A percentile compares a stretch with the other conserved stretches of the same genome.
These are phyloP conservation scores for Larix kaempferi DNA, from an alignment of 75 land plant genomes.

Conservation along the genomic window DNA sequence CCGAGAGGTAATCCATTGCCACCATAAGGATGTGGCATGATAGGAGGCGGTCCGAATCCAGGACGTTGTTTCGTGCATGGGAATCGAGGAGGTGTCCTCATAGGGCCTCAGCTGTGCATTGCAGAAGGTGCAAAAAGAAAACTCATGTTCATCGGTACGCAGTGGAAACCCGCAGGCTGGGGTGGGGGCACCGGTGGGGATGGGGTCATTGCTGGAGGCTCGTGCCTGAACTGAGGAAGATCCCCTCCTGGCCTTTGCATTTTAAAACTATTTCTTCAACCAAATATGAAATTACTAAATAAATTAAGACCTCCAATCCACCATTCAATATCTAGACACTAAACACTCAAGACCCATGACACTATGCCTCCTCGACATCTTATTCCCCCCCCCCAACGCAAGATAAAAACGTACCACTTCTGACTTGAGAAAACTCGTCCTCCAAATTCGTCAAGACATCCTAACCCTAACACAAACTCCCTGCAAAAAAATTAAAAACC, in stretches of 20 bases:
- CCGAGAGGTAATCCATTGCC: too few species aligned
- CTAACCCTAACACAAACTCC: too few species aligned
- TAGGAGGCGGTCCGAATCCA: slow-evolving; percentile 10
- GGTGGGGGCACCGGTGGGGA: too few species aligned
- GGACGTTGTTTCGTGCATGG: not conserved
- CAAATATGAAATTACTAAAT: too few species aligned
- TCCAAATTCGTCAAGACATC: too few species aligned
- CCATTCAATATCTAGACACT: too few species aligned
- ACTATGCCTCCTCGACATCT: not conserved
- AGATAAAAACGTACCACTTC: too few species aligned
- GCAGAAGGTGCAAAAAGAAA: slow-evolving; percentile 14
- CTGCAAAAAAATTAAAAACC: too few species aligned
- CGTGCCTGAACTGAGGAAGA: slow-evolving; percentile 26
- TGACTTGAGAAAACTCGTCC: too few species aligned
- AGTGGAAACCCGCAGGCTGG: too few species aligned
- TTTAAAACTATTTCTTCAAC: too few species aligned
- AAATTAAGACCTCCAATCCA: not conserved
- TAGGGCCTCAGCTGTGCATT: not conserved
- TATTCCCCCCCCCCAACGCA: not conserved
- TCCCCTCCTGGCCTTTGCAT: slow-evolving; percentile 37
- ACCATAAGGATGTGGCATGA: not conserved
- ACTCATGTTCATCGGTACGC: slow-evolving; percentile 5
- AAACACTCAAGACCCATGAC: not conserved
- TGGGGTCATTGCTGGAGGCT: too few species aligned
- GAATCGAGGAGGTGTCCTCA: not conserved